Percentiles rank a stretch among this genome's conserved stretches.
These are phyloP conservation scores for Ustilago shanxiensis DNA, from an alignment of 1,284 basidiomycete species.

Conservation along the genomic window DNA sequence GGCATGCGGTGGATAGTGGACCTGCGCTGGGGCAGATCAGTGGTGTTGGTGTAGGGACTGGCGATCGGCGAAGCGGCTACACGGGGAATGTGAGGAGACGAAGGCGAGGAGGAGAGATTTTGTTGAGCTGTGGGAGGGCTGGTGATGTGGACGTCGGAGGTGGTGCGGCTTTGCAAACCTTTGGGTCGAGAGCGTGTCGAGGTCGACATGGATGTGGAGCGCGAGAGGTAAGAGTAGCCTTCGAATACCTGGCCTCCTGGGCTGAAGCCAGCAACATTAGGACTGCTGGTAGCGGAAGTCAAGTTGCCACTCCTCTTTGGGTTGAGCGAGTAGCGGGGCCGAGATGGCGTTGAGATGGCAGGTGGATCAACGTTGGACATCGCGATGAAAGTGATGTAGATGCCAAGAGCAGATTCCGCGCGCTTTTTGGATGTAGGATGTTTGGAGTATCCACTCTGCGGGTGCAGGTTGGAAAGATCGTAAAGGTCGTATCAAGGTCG, in stretches of 20 bases:
- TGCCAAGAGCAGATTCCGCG: not conserved
- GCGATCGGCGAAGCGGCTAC: slow-evolving; percentile 8
- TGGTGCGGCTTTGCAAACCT: slow-evolving; percentile 34
- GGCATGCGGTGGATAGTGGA: slow-evolving; percentile 33
- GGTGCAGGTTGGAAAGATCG: not conserved
- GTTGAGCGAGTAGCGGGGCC: slow-evolving; percentile 37
- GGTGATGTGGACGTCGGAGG: slow-evolving; percentile 15
- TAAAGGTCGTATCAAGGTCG: slow-evolving; percentile 11
- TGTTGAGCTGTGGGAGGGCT: slow-evolving; percentile 5
- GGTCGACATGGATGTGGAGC: slow-evolving; percentile 59
- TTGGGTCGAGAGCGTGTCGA: slow-evolving; percentile 56
- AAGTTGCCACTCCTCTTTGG: slow-evolving; percentile 34
- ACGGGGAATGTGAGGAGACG: slow-evolving; percentile 20
- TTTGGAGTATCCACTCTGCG: not conserved
- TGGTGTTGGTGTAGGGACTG: slow-evolving; percentile 9
- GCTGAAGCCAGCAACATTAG: slow-evolving; percentile 57
- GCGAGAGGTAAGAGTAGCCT: slow-evolving; percentile 62
- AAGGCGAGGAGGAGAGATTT: slow-evolving; percentile 22
- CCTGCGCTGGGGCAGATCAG: slow-evolving; percentile 30
- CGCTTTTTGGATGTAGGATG: not conserved
- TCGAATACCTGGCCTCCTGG: slow-evolving; percentile 59
- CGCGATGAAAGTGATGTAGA: not conserved
- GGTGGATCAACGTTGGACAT: slow-evolving; percentile 35
- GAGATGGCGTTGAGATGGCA: slow-evolving; percentile 49
- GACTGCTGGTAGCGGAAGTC: slow-evolving; percentile 11